These are phyloP conservation scores for Penicillium taxi DNA, from an alignment of 495 filamentous ascomycete genomes.

Conservation along the genomic window DNA sequence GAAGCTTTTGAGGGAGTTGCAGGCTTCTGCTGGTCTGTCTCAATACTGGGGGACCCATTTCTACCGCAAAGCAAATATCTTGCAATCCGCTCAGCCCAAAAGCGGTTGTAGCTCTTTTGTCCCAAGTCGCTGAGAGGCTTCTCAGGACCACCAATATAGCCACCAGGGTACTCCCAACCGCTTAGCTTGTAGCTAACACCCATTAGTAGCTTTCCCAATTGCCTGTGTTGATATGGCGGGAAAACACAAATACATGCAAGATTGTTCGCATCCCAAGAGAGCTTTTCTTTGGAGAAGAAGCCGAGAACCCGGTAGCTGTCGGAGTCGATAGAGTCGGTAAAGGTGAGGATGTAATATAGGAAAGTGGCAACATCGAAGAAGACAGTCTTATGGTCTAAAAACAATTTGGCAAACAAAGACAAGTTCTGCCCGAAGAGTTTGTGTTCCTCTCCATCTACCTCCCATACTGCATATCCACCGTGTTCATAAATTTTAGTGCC, in stretches of 20 bases:
- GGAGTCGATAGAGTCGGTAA: constrained; percentile 32
- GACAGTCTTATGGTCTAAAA: constrained; percentile 95
- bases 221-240: constrained; percentile 87
- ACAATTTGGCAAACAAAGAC: constrained; percentile 94
- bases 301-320: constrained; percentile 57
- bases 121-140: constrained; percentile 84
- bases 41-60: constrained; percentile 16
- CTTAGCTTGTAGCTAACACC: constrained; percentile 88
- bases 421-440: constrained; percentile 94
- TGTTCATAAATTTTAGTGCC: constrained; percentile 50
- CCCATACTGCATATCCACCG: constrained; percentile 64
- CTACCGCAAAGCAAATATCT: constrained; percentile 47
- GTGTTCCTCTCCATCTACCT: constrained; percentile 82
- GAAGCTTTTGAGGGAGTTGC: constrained; percentile 19
- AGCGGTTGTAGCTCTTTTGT: constrained; percentile 67
- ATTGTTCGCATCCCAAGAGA: constrained; percentile 98
- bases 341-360: constrained; percentile 82
- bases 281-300: constrained; percentile 98
- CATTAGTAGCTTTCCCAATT: constrained; percentile 84
- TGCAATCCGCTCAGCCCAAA: constrained; percentile 75
- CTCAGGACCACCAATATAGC: constrained; percentile 83
- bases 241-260: constrained; percentile 95
- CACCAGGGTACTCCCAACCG: constrained; percentile 55
- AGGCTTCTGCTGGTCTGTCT: constrained; percentile 22
- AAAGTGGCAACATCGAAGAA: constrained; percentile 96